A percentile compares a stretch with the other conserved stretches of the same genome.
phyloP scores from a whole-genome alignment of 352 stramenopile species.

The Saprolegnia diclina region DNA sequence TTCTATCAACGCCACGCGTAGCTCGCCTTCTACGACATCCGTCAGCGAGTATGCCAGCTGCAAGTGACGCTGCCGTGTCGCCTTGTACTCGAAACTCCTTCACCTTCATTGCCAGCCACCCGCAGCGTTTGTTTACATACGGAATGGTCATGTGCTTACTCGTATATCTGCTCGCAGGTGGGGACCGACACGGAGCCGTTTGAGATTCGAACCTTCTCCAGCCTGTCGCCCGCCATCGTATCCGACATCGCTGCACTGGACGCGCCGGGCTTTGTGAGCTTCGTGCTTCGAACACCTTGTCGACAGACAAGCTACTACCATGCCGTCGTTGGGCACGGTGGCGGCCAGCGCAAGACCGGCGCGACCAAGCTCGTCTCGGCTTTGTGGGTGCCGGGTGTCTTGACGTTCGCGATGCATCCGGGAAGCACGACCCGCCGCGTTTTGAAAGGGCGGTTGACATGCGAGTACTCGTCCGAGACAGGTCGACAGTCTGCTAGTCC shows the following conservation, averaged over 20 bases:
- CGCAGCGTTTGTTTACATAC: too few relatives aligned
- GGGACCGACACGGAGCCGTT: neutral
- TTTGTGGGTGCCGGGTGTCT: constrained; percentile 6
- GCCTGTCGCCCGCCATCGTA: neutral
- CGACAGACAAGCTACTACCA: neutral
- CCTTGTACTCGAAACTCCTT: too few relatives aligned
- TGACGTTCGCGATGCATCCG: constrained; percentile 12
- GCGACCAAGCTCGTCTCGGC: neutral
- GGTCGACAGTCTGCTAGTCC: neutral
- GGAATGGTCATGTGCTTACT: too few relatives aligned
- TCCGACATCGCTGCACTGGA: neutral
- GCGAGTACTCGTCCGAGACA: neutral
- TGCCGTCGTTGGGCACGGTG: neutral
- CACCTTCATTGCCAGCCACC: too few relatives aligned
- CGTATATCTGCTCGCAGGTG: neutral
- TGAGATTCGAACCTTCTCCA: neutral
- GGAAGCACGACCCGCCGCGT: neutral
- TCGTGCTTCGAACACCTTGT: neutral
- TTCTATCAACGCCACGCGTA: too few relatives aligned
- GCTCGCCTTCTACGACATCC: too few relatives aligned
- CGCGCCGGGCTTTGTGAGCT: neutral
- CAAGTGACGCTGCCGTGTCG: too few relatives aligned
- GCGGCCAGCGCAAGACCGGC: neutral
- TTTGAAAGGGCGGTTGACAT: constrained; percentile 9
- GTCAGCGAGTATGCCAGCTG: too few relatives aligned